Percentiles rank a stretch among this genome's conserved stretches.
These are phyloP conservation scores for Diaporthe eres DNA, from an alignment of 2,329 filamentous ascomycete species.

Conservation along the genomic window DNA sequence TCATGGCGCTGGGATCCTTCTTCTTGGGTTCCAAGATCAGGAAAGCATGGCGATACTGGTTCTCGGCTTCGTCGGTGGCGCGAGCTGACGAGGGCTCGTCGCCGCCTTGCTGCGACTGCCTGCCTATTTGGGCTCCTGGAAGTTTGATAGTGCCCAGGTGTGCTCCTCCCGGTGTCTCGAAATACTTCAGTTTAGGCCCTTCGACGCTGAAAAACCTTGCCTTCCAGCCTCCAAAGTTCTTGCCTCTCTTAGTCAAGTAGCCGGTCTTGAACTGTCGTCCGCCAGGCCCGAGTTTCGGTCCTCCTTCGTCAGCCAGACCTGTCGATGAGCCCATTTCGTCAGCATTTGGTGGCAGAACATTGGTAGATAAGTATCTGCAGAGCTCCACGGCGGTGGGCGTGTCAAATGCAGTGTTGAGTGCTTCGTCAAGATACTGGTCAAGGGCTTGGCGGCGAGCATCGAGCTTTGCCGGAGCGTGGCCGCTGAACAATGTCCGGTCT, in stretches of 20 bases:
- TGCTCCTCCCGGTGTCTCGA: slow-evolving; percentile 89
- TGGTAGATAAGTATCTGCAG: slow-evolving; percentile 86
- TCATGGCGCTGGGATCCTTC: slow-evolving; percentile 89
- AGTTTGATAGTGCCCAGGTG: slow-evolving; percentile 96
- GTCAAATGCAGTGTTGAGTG: slow-evolving; percentile 87
- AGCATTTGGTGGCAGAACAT: slow-evolving; percentile 72
- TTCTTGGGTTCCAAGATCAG: slow-evolving; percentile 95
- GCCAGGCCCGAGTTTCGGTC: slow-evolving; percentile 68
- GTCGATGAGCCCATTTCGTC: slow-evolving; percentile 65
- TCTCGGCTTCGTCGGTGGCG: slow-evolving; percentile 82
- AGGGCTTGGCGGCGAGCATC: slow-evolving; percentile 87
- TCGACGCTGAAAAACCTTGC: slow-evolving; percentile 77
- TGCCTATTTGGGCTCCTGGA: slow-evolving; percentile 91
- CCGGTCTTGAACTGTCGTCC: slow-evolving; percentile 83
- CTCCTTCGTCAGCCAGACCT: slow-evolving; percentile 38
- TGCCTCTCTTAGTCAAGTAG: slow-evolving; percentile 95
- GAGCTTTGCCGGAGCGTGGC: slow-evolving; percentile 93
- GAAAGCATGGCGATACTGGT: slow-evolving; percentile 97
- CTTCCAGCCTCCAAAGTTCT: slow-evolving; percentile 99
- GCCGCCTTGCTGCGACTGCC: slow-evolving; percentile 80
- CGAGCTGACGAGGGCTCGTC: slow-evolving; percentile 72
- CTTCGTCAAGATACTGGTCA: slow-evolving; percentile 86
- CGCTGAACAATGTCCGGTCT: slow-evolving; percentile 88
- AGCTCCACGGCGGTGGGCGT: slow-evolving; percentile 82
- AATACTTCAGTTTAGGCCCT: slow-evolving; percentile 83